Percentiles rank a stretch among this genome's conserved stretches.
These are phyloP conservation scores for Mrakia blollopis DNA, from an alignment of 768 basidiomycete genomes.

Conservation along the genomic window DNA sequence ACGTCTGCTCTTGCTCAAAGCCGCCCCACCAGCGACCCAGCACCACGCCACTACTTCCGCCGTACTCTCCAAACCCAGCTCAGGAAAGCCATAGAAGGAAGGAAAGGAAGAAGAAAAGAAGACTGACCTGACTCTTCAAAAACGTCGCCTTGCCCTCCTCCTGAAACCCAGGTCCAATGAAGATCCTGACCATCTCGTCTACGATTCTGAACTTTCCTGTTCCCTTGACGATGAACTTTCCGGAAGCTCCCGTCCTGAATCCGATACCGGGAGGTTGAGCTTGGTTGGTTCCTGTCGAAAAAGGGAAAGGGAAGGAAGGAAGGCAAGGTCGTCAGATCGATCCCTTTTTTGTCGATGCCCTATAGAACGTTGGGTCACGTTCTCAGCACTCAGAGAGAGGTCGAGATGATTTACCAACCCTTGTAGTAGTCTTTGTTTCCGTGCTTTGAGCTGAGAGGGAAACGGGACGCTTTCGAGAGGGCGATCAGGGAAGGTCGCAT, in stretches of 20 bases:
- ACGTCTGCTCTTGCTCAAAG: too few relatives aligned
- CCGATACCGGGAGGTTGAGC: conserved; percentile 71
- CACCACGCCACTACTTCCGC: neutral
- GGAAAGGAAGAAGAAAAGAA: neutral
- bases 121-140: conserved; percentile 11
- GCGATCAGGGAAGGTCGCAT: conserved; percentile 69
- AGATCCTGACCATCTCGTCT: conserved; percentile 77
- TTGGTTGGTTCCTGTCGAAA: conserved; percentile 66
- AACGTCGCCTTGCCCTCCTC: conserved; percentile 7
- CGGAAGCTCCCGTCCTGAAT: conserved; percentile 79
- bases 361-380: too few relatives aligned
- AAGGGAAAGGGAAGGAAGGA: neutral
- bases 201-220: conserved; percentile 70
- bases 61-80: neutral
- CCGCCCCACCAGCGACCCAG: neutral
- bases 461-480: conserved; percentile 76
- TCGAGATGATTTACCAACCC: too few relatives aligned
- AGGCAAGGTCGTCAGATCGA: conserved; percentile 7
- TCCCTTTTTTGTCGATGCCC: neutral
- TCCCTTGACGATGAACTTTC: conserved; percentile 71
- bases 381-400: too few relatives aligned
- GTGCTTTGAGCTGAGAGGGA: conserved; percentile 73
- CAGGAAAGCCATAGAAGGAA: neutral
- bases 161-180: conserved; percentile 59
- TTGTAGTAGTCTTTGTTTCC: conserved; percentile 98